Evolutionary conservation across 2,329 filamentous ascomycete species (phyloP), one percentile per base, ranked within the genome.

Genomic region (Cladosporium sp.): DNA sequence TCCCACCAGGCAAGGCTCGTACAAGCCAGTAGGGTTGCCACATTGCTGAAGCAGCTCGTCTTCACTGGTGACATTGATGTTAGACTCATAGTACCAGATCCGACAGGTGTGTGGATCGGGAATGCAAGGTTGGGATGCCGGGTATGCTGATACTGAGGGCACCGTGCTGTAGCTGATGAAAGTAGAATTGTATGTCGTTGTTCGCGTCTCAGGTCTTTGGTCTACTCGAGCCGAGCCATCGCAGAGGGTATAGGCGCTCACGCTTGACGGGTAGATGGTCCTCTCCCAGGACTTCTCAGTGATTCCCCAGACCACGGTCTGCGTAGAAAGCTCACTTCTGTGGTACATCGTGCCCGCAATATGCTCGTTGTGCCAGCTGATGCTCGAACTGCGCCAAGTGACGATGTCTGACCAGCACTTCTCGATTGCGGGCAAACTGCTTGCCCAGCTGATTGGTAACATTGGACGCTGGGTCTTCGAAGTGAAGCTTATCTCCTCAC

Each of bases 211-310:
- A 5, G 46, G 46, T 4, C 14, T 9, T n/a, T 49, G 22, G 31
- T 63, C 51, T 3, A 57, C 59, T 8, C 62, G 55, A 2, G 61
- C 43, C 9, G 53, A 56, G 18, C 61, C 60, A 52, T 64, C 61
- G 44, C 61, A 63, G 0, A 63, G 49, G 13, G 51, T 60, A 19
- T 63, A 64, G 1, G 55, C 53, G 38, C 54, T 60, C 9, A 51
- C 44, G 19, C 37, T 22, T 2, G 54, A 4, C 19, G 45, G 59
- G 19, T 60, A 61, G 19, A 46, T 49, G 1, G 58, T 16, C 14
- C 14, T 16, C 14, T 16, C 14, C 14, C 14, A 16, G 14, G 14
- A 16, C 14, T 16, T 16, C 14, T 16, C 14, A 16, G 14, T 16
- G 14, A 16, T 16, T 16, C 14, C 14, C 14, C 14, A 16, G 14